Evolutionary conservation across 1,284 basidiomycete species (phyloP).

Genomic region (Puccinia polysora): DNA sequence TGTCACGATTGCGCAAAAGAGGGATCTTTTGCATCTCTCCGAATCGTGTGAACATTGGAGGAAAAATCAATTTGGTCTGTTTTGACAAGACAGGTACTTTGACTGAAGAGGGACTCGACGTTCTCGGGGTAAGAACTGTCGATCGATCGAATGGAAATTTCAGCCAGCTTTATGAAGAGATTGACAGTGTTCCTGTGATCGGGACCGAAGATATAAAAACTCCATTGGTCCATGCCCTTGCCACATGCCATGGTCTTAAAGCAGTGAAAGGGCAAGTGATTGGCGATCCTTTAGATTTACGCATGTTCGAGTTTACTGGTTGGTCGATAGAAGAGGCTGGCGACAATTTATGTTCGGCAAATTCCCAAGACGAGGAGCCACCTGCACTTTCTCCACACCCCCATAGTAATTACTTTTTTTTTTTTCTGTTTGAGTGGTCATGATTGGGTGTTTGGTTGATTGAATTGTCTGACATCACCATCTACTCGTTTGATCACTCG

Average conservation of each 20-base stretch:
- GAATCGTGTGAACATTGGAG: conserved; percentile 89
- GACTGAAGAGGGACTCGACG: conserved; percentile 95
- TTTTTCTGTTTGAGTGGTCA: not conserved
- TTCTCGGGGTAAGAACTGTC: conserved; percentile 80
- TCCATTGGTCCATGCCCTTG: conserved; percentile 81
- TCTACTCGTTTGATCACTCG: conserved; percentile 50
- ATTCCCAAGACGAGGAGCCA: not conserved
- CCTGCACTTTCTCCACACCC: conserved; percentile 7
- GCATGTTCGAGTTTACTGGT: conserved; percentile 84
- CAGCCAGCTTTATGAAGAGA: conserved; percentile 81
- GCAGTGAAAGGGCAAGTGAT: conserved; percentile 82
- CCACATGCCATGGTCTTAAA: conserved; percentile 94
- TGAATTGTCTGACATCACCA: not conserved
- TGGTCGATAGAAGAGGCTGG: conserved; percentile 92
- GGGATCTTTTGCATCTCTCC: conserved; percentile 97
- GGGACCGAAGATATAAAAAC: conserved; percentile 65
- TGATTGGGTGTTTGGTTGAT: no score
- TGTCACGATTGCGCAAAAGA: conserved; percentile 75
- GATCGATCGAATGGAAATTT: conserved; percentile 68
- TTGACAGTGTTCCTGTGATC: conserved; percentile 72
- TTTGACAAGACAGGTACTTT: conserved; percentile 99
- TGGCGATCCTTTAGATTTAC: conserved; percentile 88
- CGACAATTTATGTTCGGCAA: conserved; percentile 51
- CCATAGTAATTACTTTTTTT: conserved; percentile 12
- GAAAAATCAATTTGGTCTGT: conserved; percentile 95